phyloP scores from a whole-genome alignment of 768 basidiomycete species.

The Mycena latifolia region DNA sequence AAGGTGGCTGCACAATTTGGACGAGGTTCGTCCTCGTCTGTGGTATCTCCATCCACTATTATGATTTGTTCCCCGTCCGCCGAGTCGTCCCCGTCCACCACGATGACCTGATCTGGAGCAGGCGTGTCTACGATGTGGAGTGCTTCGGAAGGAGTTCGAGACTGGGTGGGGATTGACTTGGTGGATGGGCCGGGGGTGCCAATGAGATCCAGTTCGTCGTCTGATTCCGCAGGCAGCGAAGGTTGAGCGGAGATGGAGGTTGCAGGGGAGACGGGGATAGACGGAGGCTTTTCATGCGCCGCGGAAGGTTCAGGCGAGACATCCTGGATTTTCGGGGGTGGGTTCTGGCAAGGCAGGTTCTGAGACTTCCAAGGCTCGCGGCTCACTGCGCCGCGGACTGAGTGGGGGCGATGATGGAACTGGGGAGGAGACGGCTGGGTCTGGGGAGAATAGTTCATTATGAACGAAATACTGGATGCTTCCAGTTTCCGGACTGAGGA shows the following conservation, averaged over 20 bases:
- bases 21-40: conserved; percentile 35
- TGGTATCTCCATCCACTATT: conserved; percentile 25
- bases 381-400: conserved; percentile 18
- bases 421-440: conserved; percentile 4
- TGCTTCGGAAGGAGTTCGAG: conserved; percentile 30
- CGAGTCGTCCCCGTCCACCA: conserved; percentile 30
- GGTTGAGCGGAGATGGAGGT: conserved; percentile 31
- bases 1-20: conserved; percentile 20
- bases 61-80: conserved; percentile 22
- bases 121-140: conserved; percentile 12
- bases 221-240: conserved; percentile 25
- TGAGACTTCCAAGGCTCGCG: conserved; percentile 2
- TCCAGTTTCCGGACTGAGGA: conserved; percentile 54
- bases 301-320: conserved; percentile 16
- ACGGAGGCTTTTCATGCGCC: conserved; percentile 6
- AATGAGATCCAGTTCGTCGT: conserved; percentile 59
- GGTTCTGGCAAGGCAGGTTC: conserved; percentile 5
- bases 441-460: conserved; percentile 41
- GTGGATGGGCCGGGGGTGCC: conserved; percentile 41
- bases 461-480: conserved; percentile 53
- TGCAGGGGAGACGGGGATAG: conserved; percentile 31
- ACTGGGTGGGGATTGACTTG: conserved; percentile 24
- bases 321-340: conserved; percentile 24
- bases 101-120: conserved; percentile 16
- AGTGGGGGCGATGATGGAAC: conserved; percentile 5